phyloP scores from a whole-genome alignment of 1,284 basidiomycete species.

The Fomitopsis schrenkii region DNA sequence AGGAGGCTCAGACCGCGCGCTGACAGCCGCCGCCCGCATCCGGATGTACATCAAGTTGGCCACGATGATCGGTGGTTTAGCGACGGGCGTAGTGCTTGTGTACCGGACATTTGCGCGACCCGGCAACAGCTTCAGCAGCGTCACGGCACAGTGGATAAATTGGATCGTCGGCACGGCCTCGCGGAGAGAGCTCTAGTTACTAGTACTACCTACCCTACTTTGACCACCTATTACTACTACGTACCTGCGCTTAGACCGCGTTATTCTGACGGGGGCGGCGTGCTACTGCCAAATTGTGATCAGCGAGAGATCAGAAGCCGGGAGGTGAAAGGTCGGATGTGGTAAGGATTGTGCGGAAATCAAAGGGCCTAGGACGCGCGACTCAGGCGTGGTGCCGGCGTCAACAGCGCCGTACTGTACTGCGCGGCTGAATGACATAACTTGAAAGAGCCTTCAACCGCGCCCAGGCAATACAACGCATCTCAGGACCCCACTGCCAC shows the following conservation, averaged over 20 bases:
- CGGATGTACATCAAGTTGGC: conserved; percentile 67
- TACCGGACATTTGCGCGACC: conserved; percentile 64
- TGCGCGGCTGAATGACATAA: conserved; percentile 17
- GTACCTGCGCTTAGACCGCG: conserved; percentile 8
- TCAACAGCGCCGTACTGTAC: conserved; percentile 11
- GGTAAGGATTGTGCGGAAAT: conserved; percentile 7
- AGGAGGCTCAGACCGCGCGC: conserved; percentile 70
- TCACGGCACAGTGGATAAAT: conserved; percentile 53
- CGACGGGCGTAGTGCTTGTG: conserved; percentile 64
- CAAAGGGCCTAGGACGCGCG: conserved; percentile 31
- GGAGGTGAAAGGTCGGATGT: background rate
- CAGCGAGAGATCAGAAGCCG: background rate
- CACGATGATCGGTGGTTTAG: conserved; percentile 64
- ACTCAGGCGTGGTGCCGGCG: conserved; percentile 25
- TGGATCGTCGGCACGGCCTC: conserved; percentile 52
- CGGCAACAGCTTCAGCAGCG: conserved; percentile 47
- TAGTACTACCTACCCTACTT: conserved; percentile 5
- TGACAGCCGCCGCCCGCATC: conserved; percentile 62
- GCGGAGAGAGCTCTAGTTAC: conserved; percentile 29
- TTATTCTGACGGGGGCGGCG: background rate
- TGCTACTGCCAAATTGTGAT: conserved; percentile 8
- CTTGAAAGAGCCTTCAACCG: conserved; percentile 20
- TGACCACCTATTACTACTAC: conserved; percentile 4
- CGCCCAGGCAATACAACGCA: conserved; percentile 13
- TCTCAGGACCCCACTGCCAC: conserved; percentile 11